Conservation (phyloP, 805 yeast genomes). For the Cyberlindnera maritima region DNA sequence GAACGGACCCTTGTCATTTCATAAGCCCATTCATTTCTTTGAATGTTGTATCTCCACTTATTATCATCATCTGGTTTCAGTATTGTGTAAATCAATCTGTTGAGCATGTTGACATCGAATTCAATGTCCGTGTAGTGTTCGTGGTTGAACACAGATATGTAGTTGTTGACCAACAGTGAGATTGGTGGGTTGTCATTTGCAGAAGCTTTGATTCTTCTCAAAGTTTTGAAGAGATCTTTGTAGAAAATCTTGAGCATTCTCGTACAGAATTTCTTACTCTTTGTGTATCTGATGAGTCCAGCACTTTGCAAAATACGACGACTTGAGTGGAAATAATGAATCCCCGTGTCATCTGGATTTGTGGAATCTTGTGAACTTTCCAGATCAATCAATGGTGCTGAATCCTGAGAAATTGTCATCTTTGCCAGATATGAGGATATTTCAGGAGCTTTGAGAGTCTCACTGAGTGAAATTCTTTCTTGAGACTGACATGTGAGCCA, state of each 20-base stretch:
- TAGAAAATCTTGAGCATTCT: slow-evolving; percentile 14
- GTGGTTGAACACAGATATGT: slow-evolving; percentile 2
- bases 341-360: slow-evolving; percentile 14
- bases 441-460: slow-evolving; percentile 13
- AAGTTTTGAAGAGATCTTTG: slow-evolving; percentile 2
- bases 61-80: slow-evolving; percentile 6
- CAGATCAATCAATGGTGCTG: slow-evolving; percentile 6
- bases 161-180: slow-evolving; percentile 1
- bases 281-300: slow-evolving; percentile 25
- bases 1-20: background rate
- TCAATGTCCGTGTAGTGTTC: slow-evolving; percentile 4
- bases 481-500: slow-evolving; percentile 20
- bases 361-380: slow-evolving; percentile 6
- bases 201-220: background rate
- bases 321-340: slow-evolving; percentile 27
- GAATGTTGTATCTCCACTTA: slow-evolving; percentile 10
- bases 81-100: slow-evolving; percentile 8
- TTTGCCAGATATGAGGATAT: slow-evolving; percentile 18
- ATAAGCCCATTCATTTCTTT: slow-evolving; percentile 11
- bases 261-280: slow-evolving; percentile 22
- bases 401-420: slow-evolving; percentile 3
- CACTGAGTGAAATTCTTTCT: slow-evolving; percentile 19
- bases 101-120: slow-evolving; percentile 1
- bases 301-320: slow-evolving; percentile 24
- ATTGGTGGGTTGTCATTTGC: background rate